Percentiles rank a stretch among this genome's conserved stretches.
Conservation (phyloP, 2,329 filamentous ascomycete genomes). For the Epichloe bromicola region DNA sequence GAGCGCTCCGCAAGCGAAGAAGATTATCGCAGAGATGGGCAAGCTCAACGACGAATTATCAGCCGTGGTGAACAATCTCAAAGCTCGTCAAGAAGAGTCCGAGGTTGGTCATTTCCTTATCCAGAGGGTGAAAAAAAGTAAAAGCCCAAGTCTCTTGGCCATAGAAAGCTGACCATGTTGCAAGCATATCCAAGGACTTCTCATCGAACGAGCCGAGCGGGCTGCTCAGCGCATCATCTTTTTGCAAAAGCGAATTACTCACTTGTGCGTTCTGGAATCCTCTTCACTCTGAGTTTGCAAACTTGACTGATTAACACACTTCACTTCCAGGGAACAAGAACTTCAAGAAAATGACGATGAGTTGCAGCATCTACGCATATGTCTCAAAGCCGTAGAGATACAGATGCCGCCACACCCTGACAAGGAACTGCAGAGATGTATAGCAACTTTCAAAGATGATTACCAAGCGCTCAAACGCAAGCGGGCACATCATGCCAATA, state of each 20-base stretch:
- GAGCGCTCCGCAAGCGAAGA: constrained; percentile 22
- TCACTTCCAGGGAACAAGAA: constrained; percentile 35
- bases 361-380: constrained; percentile 47
- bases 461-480: constrained; percentile 37
- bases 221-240: constrained; percentile 46
- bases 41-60: constrained; percentile 38
- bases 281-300: neutral
- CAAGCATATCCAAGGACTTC: constrained; percentile 49
- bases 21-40: constrained; percentile 22
- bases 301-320: neutral
- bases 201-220: constrained; percentile 43
- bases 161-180: neutral
- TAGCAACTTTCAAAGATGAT: constrained; percentile 48
- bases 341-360: constrained; percentile 45
- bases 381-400: constrained; percentile 49
- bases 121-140: neutral
- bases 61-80: constrained; percentile 35
- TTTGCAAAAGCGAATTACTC: constrained; percentile 44
- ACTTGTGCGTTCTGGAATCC: constrained; percentile 32
- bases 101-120: constrained; percentile 28
- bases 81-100: constrained; percentile 44
- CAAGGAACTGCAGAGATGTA: constrained; percentile 44
- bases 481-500: constrained; percentile 21
- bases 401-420: constrained; percentile 40
- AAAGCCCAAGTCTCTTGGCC: neutral